A percentile compares a stretch with the other conserved stretches of the same genome.
Evolutionary conservation across 805 yeast genomes (phyloP).

Genomic region (Schwanniomyces occidentalis): DNA sequence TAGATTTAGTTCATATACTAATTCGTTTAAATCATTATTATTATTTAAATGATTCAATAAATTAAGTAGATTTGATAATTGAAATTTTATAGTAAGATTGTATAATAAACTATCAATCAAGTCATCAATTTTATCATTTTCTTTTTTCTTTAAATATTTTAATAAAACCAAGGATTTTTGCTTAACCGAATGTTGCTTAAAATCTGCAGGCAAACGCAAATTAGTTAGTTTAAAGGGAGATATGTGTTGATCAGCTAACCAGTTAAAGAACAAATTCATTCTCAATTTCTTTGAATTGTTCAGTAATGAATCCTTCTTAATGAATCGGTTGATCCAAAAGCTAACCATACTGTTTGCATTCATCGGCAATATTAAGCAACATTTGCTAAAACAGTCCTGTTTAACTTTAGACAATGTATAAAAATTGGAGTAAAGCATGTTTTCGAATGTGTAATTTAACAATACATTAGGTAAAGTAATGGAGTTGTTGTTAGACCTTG

Average conservation of each 20-base stretch:
- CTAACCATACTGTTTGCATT: slow-evolving; percentile 36
- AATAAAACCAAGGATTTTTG: slow-evolving; percentile 6
- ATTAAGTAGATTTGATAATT: slow-evolving; percentile 19
- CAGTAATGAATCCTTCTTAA: slow-evolving; percentile 14
- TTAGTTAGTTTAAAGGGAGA: slow-evolving; percentile 6
- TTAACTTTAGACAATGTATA: slow-evolving; percentile 14
- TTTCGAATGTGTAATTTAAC: slow-evolving; percentile 38
- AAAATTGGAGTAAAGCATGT: slow-evolving; percentile 32
- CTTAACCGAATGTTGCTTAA: slow-evolving; percentile 1
- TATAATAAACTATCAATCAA: slow-evolving; percentile 41
- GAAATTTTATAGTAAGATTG: slow-evolving; percentile 25
- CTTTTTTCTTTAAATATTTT: slow-evolving; percentile 5
- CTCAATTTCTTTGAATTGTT: slow-evolving; percentile 14
- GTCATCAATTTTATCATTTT: slow-evolving; percentile 35
- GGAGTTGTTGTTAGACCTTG: slow-evolving; percentile 33
- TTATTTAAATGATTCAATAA: slow-evolving; percentile 14
- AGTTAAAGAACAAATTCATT: slow-evolving; percentile 12
- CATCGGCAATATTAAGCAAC: slow-evolving; percentile 32
- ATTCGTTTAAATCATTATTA: slow-evolving; percentile 22
- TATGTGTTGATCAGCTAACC: slow-evolving; percentile 7
- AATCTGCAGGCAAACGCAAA: slow-evolving; percentile 1
- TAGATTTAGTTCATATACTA: slow-evolving; percentile 20
- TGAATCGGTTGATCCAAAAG: slow-evolving; percentile 39
- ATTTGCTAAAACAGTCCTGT: neutral
- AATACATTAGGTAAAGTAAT: slow-evolving; percentile 41